Evolutionary conservation across 306 rosid genomes (phyloP).

Genomic region (Quercus glauca): DNA sequence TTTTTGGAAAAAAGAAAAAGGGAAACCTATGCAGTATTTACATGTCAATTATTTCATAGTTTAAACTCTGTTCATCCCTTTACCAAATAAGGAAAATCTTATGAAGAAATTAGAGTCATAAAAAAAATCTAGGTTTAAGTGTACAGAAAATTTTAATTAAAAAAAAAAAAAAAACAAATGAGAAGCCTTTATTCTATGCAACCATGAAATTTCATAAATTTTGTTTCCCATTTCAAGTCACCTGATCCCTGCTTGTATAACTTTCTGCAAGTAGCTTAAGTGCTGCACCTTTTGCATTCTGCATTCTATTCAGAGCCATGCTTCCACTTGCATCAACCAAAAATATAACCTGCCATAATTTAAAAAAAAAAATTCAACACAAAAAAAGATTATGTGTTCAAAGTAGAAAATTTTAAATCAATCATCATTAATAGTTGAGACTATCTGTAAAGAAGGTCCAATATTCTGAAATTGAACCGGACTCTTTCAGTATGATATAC

Average conservation of each 20-base stretch:
- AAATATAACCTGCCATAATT: constrained; percentile 72
- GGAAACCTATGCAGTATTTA: constrained; percentile 13
- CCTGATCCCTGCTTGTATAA: constrained; percentile 99
- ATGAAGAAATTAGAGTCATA: not conserved
- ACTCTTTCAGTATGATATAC: not conserved
- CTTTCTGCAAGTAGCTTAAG: constrained; percentile 95
- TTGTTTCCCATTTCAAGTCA: constrained; percentile 20
- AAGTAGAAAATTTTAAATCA: not conserved
- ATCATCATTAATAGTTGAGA: not conserved
- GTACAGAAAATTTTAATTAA: not conserved
- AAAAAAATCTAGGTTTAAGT: not conserved
- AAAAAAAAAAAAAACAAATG: not conserved
- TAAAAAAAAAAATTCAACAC: not conserved
- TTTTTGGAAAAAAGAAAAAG: not conserved
- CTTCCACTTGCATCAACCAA: constrained; percentile 99
- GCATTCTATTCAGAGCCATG: constrained; percentile 98
- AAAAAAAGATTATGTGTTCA: not conserved
- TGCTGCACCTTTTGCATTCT: constrained; percentile 99
- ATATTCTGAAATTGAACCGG: not conserved
- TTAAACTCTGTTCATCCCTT: constrained; percentile 5
- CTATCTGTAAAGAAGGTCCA: not conserved
- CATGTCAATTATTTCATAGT: constrained; percentile 8
- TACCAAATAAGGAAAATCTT: constrained; percentile 18
- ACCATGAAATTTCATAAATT: constrained; percentile 15
- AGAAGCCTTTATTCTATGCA: not conserved